phyloP scores from a whole-genome alignment of 2,329 filamentous ascomycete genomes.

The Decorospora gaudefroyi region DNA sequence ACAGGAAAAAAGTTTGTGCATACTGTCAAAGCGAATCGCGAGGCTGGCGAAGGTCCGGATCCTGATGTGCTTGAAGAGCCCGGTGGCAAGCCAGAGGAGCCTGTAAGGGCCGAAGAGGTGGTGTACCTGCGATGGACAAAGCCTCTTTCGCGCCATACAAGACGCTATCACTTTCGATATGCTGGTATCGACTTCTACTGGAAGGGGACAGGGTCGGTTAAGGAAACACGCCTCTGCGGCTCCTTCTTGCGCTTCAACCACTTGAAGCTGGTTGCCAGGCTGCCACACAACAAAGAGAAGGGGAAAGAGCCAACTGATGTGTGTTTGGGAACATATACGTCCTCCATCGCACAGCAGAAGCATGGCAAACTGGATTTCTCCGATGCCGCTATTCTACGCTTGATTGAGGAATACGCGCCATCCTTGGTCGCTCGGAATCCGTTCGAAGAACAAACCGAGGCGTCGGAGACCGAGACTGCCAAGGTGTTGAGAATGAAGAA shows the following conservation, averaged over 20 bases:
- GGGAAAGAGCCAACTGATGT: constrained; percentile 16
- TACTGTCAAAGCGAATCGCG: constrained; percentile 21
- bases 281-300: background rate
- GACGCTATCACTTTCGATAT: constrained; percentile 37
- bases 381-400: constrained; percentile 25
- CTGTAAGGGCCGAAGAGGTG: constrained; percentile 27
- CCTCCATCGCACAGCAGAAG: constrained; percentile 33
- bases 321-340: constrained; percentile 37
- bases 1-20: constrained; percentile 37
- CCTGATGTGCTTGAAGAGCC: constrained; percentile 16
- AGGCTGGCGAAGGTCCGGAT: constrained; percentile 16
- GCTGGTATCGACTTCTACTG: constrained; percentile 39
- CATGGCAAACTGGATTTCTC: constrained; percentile 35
- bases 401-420: constrained; percentile 11
- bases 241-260: constrained; percentile 34
- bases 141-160: constrained; percentile 34
- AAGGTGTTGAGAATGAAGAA: constrained; percentile 22
- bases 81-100: background rate
- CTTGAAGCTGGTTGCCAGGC: constrained; percentile 37
- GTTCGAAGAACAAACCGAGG: background rate
- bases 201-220: constrained; percentile 42
- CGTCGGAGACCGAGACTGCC: background rate
- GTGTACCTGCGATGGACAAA: constrained; percentile 33
- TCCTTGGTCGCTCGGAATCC: background rate
- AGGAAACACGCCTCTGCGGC: constrained; percentile 29